Evolutionary conservation across 805 yeast species (phyloP).

Genomic region (Jamesozyma jinghongensis): DNA sequence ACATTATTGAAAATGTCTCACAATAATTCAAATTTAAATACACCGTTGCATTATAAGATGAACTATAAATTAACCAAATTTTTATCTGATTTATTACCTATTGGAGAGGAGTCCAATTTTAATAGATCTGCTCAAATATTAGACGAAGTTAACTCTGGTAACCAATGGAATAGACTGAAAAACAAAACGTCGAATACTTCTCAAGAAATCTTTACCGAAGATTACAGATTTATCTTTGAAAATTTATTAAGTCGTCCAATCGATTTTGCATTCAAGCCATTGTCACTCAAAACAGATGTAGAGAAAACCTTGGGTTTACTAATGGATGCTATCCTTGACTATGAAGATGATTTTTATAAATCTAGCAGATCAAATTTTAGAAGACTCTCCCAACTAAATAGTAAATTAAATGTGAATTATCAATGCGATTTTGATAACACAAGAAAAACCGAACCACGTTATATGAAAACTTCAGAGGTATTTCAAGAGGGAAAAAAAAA

Average conservation of each 20-base stretch:
- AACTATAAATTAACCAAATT: constrained; percentile 19
- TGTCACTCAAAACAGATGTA: constrained; percentile 11
- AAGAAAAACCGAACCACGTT: constrained; percentile 9
- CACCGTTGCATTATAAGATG: constrained; percentile 20
- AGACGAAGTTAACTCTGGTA: constrained; percentile 13
- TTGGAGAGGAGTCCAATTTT: constrained; percentile 24
- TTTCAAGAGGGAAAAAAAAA: constrained; percentile 8
- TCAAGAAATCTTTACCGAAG: constrained; percentile 15
- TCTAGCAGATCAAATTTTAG: constrained; percentile 7
- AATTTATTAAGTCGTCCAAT: constrained; percentile 18
- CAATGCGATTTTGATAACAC: constrained; percentile 11
- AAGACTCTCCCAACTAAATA: constrained; percentile 7
- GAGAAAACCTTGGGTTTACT: constrained; percentile 12
- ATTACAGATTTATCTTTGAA: constrained; percentile 15
- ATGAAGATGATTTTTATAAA: constrained; percentile 19
- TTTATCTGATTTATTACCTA: constrained; percentile 21
- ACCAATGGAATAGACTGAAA: constrained; percentile 13
- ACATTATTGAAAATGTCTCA: constrained; percentile 13
- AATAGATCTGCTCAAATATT: constrained; percentile 21
- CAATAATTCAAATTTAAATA: constrained; percentile 17
- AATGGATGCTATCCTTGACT: constrained; percentile 16
- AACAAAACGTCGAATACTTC: constrained; percentile 6
- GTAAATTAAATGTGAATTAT: constrained; percentile 13
- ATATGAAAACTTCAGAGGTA: constrained; percentile 9
- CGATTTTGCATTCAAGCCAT: constrained; percentile 13